Percentiles rank a stretch among this genome's conserved stretches.
These are phyloP conservation scores for Macrolepiota fuliginosa DNA, from an alignment of 768 basidiomycete genomes.

Conservation along the genomic window DNA sequence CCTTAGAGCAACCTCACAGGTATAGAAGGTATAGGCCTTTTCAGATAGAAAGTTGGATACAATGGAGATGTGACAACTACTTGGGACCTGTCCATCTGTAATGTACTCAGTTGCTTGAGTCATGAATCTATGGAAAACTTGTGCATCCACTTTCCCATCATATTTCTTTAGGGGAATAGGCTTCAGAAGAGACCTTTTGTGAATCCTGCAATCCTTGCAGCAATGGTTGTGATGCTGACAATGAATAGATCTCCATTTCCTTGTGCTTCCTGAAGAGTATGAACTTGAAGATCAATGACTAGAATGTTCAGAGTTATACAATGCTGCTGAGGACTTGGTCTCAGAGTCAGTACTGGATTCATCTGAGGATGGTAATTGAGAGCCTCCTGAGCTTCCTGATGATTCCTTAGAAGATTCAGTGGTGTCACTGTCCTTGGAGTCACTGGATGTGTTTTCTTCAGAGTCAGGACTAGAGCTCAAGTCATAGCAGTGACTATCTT, in stretches of 20 bases:
- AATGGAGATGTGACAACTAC: constrained; percentile 16
- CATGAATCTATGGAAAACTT: constrained; percentile 24
- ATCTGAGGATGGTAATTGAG: too few species aligned
- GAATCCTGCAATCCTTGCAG: neutral
- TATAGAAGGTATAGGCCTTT: constrained; percentile 28
- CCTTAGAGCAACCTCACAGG: constrained; percentile 22
- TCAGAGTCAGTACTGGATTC: neutral
- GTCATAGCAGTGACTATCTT: neutral
- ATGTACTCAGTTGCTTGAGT: constrained; percentile 23
- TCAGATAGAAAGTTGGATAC: constrained; percentile 27
- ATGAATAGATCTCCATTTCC: too few species aligned
- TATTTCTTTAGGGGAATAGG: constrained; percentile 23
- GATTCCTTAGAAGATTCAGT: too few species aligned
- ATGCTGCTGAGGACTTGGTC: neutral
- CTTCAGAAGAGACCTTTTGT: constrained; percentile 16
- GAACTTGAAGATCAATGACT: too few species aligned
- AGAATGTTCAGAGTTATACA: too few species aligned
- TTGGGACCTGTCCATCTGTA: constrained; percentile 16
- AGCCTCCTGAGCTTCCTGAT: too few species aligned
- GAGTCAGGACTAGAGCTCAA: neutral
- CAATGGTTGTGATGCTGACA: neutral
- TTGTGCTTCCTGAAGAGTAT: neutral
- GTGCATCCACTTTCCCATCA: constrained; percentile 22
- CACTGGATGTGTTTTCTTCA: too few species aligned
- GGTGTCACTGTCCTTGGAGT: too few species aligned